Conservation (phyloP, 202 grass and related monocot genomes). For the Cymbopogon flexuosus region DNA sequence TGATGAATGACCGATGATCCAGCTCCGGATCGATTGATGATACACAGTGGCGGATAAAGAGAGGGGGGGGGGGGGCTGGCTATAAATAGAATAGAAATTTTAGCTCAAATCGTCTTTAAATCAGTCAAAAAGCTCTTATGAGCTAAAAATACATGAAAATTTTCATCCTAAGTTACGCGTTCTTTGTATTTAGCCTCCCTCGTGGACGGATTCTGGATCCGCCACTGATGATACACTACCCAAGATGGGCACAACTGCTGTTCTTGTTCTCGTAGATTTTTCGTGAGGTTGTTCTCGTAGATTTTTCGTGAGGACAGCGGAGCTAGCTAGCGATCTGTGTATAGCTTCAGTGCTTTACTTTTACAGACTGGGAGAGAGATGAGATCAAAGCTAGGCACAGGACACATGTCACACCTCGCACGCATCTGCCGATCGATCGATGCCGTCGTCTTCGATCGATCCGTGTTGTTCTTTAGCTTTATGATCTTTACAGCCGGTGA, state of each 20-base stretch:
- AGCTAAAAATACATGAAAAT: too few relatives aligned
- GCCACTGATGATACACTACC: background rate
- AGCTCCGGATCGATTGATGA: background rate
- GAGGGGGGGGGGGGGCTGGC: too few relatives aligned
- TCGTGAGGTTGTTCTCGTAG: background rate
- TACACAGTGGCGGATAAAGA: too few relatives aligned
- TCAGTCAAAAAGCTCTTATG: too few relatives aligned
- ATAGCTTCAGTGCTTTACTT: background rate
- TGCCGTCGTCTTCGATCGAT: background rate
- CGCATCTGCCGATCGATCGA: background rate
- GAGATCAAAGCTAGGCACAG: background rate
- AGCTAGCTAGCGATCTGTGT: background rate
- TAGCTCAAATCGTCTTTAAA: too few relatives aligned
- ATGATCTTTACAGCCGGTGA: slow-evolving; percentile 19
- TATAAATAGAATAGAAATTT: too few relatives aligned
- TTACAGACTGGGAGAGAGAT: background rate
- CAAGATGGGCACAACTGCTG: slow-evolving; percentile 26
- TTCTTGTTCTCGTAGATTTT: background rate
- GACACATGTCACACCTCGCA: slow-evolving; percentile 19
- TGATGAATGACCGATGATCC: slow-evolving; percentile 13
- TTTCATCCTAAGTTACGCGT: too few relatives aligned
- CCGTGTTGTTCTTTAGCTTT: background rate
- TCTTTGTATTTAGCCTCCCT: too few relatives aligned
- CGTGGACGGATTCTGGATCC: too few relatives aligned
- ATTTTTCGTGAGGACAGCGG: background rate